A percentile compares a stretch with the other conserved stretches of the same genome.
These are phyloP conservation scores for Barnettozyma populi DNA, from an alignment of 805 yeast species.

Conservation along the genomic window DNA sequence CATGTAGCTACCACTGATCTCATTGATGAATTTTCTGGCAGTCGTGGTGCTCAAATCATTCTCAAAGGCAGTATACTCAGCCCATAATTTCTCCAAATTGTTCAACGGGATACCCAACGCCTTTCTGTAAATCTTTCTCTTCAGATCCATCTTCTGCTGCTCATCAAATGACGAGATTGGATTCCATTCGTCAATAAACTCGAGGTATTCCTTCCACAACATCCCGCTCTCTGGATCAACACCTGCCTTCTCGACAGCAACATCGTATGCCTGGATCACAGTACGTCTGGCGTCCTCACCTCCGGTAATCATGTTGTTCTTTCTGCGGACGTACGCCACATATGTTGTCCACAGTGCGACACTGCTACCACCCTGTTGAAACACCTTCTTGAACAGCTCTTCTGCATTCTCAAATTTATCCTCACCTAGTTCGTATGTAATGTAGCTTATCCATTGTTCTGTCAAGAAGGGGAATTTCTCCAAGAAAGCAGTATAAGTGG, in stretches of 20 bases:
- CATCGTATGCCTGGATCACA: slow-evolving; percentile 77
- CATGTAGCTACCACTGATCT: slow-evolving; percentile 80
- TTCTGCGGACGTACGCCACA: slow-evolving; percentile 67
- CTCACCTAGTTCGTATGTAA: slow-evolving; percentile 55
- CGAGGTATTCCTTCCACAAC: slow-evolving; percentile 81
- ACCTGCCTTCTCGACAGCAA: slow-evolving; percentile 75
- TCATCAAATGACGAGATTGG: slow-evolving; percentile 80
- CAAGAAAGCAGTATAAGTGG: slow-evolving; percentile 55
- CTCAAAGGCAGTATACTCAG: slow-evolving; percentile 77
- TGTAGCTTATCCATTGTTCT: slow-evolving; percentile 69
- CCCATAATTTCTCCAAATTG: slow-evolving; percentile 76
- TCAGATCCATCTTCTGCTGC: slow-evolving; percentile 71
- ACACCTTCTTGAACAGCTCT: slow-evolving; percentile 53
- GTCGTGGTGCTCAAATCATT: slow-evolving; percentile 66
- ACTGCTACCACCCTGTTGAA: slow-evolving; percentile 52
- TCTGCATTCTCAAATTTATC: slow-evolving; percentile 67
- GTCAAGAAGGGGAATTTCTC: slow-evolving; percentile 62
- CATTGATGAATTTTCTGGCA: slow-evolving; percentile 81
- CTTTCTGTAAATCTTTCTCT: slow-evolving; percentile 66
- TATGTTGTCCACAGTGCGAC: slow-evolving; percentile 74
- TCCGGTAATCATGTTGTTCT: slow-evolving; percentile 64
- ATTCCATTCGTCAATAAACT: slow-evolving; percentile 70
- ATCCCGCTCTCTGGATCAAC: slow-evolving; percentile 64
- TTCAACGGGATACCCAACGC: slow-evolving; percentile 72
- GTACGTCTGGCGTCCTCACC: slow-evolving; percentile 74